Base-by-base conservation (phyloP, 495 filamentous ascomycete species). In the Thermochaetoides thermophila region DNA sequence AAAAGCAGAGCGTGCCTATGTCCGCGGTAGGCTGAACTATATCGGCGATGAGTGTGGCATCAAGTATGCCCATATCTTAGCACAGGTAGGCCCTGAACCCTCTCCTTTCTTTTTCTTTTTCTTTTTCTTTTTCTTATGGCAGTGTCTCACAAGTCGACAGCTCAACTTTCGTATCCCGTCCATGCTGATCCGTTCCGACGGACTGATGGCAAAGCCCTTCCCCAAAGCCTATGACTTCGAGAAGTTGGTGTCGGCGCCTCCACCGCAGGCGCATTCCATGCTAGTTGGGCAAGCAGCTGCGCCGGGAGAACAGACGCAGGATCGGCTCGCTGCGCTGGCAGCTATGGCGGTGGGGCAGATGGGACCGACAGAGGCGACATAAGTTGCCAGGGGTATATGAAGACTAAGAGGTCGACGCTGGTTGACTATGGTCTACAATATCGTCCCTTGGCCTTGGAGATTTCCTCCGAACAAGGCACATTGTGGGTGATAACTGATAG, bases 101-200 rank as follows among this genome's bases (percentile, higher is more conserved):
- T 12, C 12, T 18, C n/a, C 20, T 31, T 30, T 27, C 10, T 27
- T 30, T n/a, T n/a, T n/a, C n/a, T n/a, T n/a, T n/a, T n/a, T n/a
- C n/a, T n/a, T n/a, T n/a, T n/a, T n/a, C n/a, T n/a, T n/a, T n/a
- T n/a, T n/a, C n/a, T n/a, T n/a, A n/a, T n/a, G n/a, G n/a, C n/a
- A 33, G 15, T 18, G 22, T 28, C 12, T 17, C 22, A 11, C 29
- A 18, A 2, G 5, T 18, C 1, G n/a, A 12, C 21, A 32, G 20
- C 32, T 38, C 10, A 21, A 20, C 4, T 19, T 69, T 24, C 60
- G 66, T 29, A 49, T 68, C 31, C 67, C 67, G 5, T 64, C 59
- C 0, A 68, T 69, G 66, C 53, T 67, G 39, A 68, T 71, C 49
- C 56, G 57, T 10, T 49, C 57, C 13, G 67, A 71, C 32, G 50